phyloP scores from a whole-genome alignment of 2,329 filamentous ascomycete genomes.

The Ascomycota sp. region DNA sequence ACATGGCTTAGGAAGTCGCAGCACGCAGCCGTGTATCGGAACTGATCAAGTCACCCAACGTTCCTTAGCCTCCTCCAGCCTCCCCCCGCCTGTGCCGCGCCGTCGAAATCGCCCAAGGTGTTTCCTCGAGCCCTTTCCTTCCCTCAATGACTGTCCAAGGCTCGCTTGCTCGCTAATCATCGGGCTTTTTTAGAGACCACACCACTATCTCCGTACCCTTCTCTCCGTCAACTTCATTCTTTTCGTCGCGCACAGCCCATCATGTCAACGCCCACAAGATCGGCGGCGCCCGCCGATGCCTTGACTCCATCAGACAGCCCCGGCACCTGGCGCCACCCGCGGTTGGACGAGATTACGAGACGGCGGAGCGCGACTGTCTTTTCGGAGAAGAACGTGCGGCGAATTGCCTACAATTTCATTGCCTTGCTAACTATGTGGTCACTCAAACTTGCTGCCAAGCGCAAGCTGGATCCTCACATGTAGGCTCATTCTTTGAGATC shows the following conservation, averaged over 20 bases:
- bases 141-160: too few species aligned
- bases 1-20: constrained; percentile 4
- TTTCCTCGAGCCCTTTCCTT: too few species aligned
- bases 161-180: too few species aligned
- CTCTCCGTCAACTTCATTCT: not conserved
- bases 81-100: too few species aligned
- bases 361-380: constrained; percentile 65
- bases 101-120: too few species aligned
- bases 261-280: constrained; percentile 12
- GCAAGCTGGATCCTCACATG: constrained; percentile 18
- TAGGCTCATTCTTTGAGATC: constrained; percentile 6
- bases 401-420: constrained; percentile 45
- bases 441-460: constrained; percentile 12
- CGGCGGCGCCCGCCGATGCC: constrained; percentile 21
- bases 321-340: constrained; percentile 81
- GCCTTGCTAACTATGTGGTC: constrained; percentile 21
- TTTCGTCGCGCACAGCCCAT: not conserved
- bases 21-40: too few species aligned
- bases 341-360: constrained; percentile 66
- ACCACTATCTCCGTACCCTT: not conserved
- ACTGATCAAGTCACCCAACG: too few species aligned
- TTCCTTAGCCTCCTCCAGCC: too few species aligned
- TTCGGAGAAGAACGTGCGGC: constrained; percentile 52
- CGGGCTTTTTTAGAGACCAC: too few species aligned
- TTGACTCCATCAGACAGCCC: constrained; percentile 29